A percentile compares a stretch with the other conserved stretches of the same genome.
Evolutionary conservation across 345 rosid species (phyloP).

Genomic region (Arabis hirsuta): DNA sequence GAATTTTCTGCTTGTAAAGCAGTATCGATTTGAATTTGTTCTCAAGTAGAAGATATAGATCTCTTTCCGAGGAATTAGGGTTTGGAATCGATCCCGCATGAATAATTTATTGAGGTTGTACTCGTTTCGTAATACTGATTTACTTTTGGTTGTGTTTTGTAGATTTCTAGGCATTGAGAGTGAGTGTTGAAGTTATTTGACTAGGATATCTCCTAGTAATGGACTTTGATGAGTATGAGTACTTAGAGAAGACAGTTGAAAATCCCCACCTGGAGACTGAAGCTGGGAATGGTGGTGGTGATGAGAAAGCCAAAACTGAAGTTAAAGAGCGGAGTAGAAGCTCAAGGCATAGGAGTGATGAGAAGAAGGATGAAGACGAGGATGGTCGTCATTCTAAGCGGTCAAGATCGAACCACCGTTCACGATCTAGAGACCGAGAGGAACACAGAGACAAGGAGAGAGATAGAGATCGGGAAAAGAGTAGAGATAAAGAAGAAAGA

Average conservation of each 20-base stretch:
- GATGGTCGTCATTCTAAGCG: conserved; percentile 57
- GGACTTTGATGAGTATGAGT: no score
- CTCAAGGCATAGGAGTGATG: conserved; percentile 62
- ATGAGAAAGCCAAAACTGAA: no score
- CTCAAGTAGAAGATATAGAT: conserved; percentile 14
- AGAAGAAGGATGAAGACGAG: conserved; percentile 56
- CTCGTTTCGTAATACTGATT: no score
- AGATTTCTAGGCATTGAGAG: no score
- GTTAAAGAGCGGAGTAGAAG: conserved; percentile 39
- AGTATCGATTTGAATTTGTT: conserved; percentile 10
- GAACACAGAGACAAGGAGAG: conserved; percentile 63
- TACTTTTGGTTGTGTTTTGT: no score
- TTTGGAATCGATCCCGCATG: neutral
- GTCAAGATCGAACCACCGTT: conserved; percentile 56
- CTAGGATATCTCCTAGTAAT: no score
- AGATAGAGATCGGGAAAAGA: conserved; percentile 49
- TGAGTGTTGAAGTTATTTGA: no score
- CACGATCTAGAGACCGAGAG: conserved; percentile 76
- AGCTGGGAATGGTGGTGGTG: no score
- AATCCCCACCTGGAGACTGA: no score
- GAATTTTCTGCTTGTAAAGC: neutral
- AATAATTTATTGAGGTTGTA: no score
- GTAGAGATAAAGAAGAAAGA: conserved; percentile 42
- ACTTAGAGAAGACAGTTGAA: no score
- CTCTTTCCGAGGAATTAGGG: neutral